Base-by-base conservation (phyloP, 2,329 filamentous ascomycete genomes). In the Sporothrix variecibatus region DNA sequence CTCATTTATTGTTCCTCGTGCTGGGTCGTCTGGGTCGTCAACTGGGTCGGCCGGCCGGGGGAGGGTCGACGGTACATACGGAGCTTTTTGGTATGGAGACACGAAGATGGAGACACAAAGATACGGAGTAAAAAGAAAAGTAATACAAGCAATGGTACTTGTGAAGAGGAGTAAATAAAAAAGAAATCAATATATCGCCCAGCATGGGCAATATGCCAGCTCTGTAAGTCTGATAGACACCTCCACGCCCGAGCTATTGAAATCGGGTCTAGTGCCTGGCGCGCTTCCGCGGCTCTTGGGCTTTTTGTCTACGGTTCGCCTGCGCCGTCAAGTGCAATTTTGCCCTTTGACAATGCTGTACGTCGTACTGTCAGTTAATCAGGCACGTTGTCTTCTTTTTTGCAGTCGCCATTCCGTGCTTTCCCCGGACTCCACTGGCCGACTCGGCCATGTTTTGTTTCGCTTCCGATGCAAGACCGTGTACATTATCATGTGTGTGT, bases 361-460 rank as follows among this genome's bases (percentile, higher is more conserved):
- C n/a, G 20, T 15, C 3, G 4, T 23, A 4, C 51, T 56, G 51
- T 56, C 43, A 49, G 15, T 49, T 17, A 17, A 31, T 60, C n/a
- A 34, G n/a, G 26, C 56, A 60, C 28, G 31, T 40, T n/a, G 58
- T 20, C 43, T 15, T 49, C 20, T 9, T 40, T 38, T 40, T n/a
- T 9, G 40, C 12, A 3, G 64, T 46, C 26, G 20, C 34, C 49
- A 49, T 53, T 67, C 49, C 40, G 28, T 51, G 72, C 72, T 38
- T 73, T 72, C 72, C 72, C 72, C 72, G 72, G 72, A 73, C 72
- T 38, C 72, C 65, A 43, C 65, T 62, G 28, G 28, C 26, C 53
- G 26, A 20, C 31, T 43, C 62, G 23, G 34, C n/a, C 58, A 15
- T 64, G 17, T 31, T 17, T 65, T 34, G 34, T 34, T 34, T 34